Conservation (phyloP, 257 asterid genomes). For the Solanum paucissectum region DNA sequence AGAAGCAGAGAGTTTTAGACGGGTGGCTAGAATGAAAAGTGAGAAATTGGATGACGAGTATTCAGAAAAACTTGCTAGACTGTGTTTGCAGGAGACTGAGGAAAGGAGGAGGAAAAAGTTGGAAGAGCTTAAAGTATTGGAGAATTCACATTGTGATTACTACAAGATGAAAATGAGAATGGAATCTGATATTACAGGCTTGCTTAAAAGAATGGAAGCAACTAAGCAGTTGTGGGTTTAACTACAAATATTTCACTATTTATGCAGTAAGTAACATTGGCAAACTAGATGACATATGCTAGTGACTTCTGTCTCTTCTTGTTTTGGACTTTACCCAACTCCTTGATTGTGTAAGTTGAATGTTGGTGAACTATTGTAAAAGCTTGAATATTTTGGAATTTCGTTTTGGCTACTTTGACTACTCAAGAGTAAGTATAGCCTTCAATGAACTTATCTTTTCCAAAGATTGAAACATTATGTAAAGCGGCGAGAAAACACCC, state of each 20-base stretch:
- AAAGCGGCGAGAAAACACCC: too few species aligned
- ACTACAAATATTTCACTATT: neutral
- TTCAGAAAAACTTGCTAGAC: constrained; percentile 43
- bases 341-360: neutral
- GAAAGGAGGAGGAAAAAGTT: constrained; percentile 51
- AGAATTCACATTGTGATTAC: constrained; percentile 72
- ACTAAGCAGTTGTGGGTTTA: constrained; percentile 47
- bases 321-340: neutral
- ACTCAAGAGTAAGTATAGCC: neutral
- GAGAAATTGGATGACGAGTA: constrained; percentile 76
- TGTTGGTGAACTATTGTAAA: neutral
- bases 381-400: neutral
- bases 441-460: neutral
- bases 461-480: neutral
- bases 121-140: constrained; percentile 72
- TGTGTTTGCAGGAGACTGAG: constrained; percentile 64
- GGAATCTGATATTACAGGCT: constrained; percentile 68
- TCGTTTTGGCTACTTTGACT: neutral
- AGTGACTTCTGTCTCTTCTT: neutral
- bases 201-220: constrained; percentile 88
- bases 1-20: constrained; percentile 56
- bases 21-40: constrained; percentile 42
- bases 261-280: neutral
- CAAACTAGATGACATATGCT: neutral
- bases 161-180: constrained; percentile 86